Evolutionary conservation across 805 yeast species (phyloP).

Genomic region (Candida lessepsii): DNA sequence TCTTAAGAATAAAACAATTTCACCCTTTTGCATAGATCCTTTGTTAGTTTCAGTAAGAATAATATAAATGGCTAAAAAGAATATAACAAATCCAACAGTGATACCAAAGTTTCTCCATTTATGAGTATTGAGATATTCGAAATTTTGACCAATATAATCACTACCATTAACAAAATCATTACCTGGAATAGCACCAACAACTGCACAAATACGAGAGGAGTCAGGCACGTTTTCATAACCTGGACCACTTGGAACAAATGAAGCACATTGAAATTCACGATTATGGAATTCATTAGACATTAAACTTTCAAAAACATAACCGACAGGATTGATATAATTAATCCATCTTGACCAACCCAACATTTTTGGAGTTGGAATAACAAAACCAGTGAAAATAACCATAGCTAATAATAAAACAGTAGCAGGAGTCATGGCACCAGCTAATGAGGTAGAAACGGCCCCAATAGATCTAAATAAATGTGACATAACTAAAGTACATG

Average conservation of each 20-base stretch:
- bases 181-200: constrained; percentile 62
- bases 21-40: constrained; percentile 46
- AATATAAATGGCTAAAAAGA: constrained; percentile 37
- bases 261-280: constrained; percentile 52
- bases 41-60: constrained; percentile 34
- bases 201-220: constrained; percentile 52
- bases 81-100: constrained; percentile 49
- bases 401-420: constrained; percentile 48
- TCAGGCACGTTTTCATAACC: constrained; percentile 42
- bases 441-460: constrained; percentile 39
- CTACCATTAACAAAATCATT: constrained; percentile 54
- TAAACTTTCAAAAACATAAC: constrained; percentile 53
- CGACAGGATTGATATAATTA: constrained; percentile 42
- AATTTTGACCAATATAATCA: constrained; percentile 49
- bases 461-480: constrained; percentile 43
- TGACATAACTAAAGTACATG: constrained; percentile 39
- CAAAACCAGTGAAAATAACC: constrained; percentile 54
- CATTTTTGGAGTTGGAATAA: constrained; percentile 42
- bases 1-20: constrained; percentile 28
- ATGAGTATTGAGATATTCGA: constrained; percentile 53
- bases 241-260: constrained; percentile 58
- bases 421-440: constrained; percentile 47
- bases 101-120: constrained; percentile 83
- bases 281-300: constrained; percentile 65
- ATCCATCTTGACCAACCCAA: constrained; percentile 68